phyloP scores from a whole-genome alignment of 176 grass and related monocot genomes.

The Dendrocalamus sinicus region DNA sequence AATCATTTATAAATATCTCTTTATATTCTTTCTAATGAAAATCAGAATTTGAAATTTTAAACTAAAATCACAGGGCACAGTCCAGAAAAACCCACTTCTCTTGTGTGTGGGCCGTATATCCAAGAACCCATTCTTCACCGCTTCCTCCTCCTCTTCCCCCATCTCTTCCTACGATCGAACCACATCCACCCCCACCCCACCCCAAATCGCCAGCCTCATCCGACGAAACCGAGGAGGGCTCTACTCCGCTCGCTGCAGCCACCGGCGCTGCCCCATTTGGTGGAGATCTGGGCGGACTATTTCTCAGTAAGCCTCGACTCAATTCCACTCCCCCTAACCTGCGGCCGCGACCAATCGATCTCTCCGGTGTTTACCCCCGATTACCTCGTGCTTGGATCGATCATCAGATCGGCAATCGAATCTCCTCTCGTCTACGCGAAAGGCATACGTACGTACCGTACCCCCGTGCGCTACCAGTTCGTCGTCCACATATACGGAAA shows the following conservation, averaged over 20 bases:
- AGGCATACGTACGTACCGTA: not conserved
- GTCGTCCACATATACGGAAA: not conserved
- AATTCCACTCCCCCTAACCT: not conserved
- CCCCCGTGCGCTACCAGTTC: not conserved
- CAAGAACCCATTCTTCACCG: not conserved
- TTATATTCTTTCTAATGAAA: no score
- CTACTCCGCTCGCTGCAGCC: not conserved
- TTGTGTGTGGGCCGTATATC: no score
- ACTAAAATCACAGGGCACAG: no score
- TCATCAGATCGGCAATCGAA: not conserved
- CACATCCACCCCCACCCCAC: no score
- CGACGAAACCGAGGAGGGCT: conserved; percentile 17
- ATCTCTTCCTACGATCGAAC: no score
- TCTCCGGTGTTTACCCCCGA: not conserved
- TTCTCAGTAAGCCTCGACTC: not conserved
- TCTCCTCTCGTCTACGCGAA: not conserved
- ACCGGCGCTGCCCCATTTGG: not conserved
- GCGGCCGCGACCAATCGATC: not conserved
- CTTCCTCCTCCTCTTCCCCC: not conserved
- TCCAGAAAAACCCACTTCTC: no score
- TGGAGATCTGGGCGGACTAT: not conserved
- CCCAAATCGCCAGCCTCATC: not conserved
- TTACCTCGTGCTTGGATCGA: not conserved
- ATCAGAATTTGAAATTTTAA: no score
- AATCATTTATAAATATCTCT: no score